phyloP scores from a whole-genome alignment of 306 rosid species.

The Sophora flavescens region DNA sequence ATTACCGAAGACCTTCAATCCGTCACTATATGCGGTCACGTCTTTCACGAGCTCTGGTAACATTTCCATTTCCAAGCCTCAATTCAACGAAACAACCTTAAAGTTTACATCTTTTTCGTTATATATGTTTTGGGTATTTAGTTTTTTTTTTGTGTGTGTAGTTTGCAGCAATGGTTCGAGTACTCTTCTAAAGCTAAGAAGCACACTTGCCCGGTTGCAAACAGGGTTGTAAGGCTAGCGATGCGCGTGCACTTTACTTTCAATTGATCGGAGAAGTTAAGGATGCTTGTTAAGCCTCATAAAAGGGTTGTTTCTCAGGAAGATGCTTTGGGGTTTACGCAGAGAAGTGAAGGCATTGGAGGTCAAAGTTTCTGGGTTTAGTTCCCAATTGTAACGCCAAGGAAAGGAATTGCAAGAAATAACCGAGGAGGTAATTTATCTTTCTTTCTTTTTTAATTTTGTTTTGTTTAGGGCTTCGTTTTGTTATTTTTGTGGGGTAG shows the following conservation, averaged over 20 bases:
- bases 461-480: too few relatives aligned
- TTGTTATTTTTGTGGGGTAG: too few relatives aligned
- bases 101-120: constrained; percentile 37
- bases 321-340: constrained; percentile 61
- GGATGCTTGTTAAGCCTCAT: constrained; percentile 51
- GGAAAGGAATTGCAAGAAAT: too few relatives aligned
- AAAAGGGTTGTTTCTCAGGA: constrained; percentile 50
- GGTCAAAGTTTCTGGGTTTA: constrained; percentile 62
- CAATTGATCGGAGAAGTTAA: constrained; percentile 76
- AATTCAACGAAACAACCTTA: background rate
- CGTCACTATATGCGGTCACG: too few relatives aligned
- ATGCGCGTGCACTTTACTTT: constrained; percentile 79
- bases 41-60: constrained; percentile 97
- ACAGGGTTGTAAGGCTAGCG: constrained; percentile 65
- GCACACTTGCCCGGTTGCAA: constrained; percentile 89
- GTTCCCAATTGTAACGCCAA: constrained; percentile 59
- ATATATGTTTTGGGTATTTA: background rate
- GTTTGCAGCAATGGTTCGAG: constrained; percentile 97
- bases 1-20: too few relatives aligned
- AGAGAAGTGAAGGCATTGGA: constrained; percentile 74
- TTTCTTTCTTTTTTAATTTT: too few relatives aligned
- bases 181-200: constrained; percentile 72
- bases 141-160: constrained; percentile 36
- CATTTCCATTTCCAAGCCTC: background rate
- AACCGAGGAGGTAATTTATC: too few relatives aligned